These are phyloP conservation scores for Phytophthora multivora DNA, from an alignment of 352 stramenopile species.

Conservation along the genomic window DNA sequence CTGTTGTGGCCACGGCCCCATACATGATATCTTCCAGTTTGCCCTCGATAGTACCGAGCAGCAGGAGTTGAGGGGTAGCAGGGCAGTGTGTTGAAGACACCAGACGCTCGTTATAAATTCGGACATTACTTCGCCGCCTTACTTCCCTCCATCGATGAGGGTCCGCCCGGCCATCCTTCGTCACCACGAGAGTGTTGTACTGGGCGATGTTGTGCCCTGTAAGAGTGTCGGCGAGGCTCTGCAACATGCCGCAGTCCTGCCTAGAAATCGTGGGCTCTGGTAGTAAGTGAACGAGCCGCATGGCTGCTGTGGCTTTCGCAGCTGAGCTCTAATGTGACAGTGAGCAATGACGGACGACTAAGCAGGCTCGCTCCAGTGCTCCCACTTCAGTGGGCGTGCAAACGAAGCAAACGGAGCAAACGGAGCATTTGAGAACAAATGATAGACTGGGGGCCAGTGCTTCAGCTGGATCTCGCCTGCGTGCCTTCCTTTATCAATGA, in stretches of 20 bases:
- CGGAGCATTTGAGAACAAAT: conserved; percentile 34
- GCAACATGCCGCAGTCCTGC: conserved; percentile 40
- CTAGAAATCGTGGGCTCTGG: conserved; percentile 36
- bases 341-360: conserved; percentile 3
- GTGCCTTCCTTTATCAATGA: conserved; percentile 19
- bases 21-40: conserved; percentile 61
- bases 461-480: conserved; percentile 20
- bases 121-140: conserved; percentile 34
- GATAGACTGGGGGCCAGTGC: conserved; percentile 17
- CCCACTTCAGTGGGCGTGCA: conserved; percentile 19
- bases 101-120: conserved; percentile 42
- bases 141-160: conserved; percentile 39
- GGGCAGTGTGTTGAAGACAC: conserved; percentile 20
- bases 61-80: conserved; percentile 43
- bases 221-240: conserved; percentile 41
- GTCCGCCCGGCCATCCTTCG: conserved; percentile 48
- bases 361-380: not conserved
- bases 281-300: conserved; percentile 40
- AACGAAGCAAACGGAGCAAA: conserved; percentile 30
- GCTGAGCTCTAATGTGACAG: conserved; percentile 21
- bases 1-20: conserved; percentile 38
- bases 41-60: conserved; percentile 44
- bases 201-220: conserved; percentile 54
- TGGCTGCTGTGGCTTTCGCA: conserved; percentile 3
- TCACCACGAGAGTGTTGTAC: conserved; percentile 55